phyloP scores from a whole-genome alignment of 177 flowering plant species.

The Tripterygium wilfordii region DNA sequence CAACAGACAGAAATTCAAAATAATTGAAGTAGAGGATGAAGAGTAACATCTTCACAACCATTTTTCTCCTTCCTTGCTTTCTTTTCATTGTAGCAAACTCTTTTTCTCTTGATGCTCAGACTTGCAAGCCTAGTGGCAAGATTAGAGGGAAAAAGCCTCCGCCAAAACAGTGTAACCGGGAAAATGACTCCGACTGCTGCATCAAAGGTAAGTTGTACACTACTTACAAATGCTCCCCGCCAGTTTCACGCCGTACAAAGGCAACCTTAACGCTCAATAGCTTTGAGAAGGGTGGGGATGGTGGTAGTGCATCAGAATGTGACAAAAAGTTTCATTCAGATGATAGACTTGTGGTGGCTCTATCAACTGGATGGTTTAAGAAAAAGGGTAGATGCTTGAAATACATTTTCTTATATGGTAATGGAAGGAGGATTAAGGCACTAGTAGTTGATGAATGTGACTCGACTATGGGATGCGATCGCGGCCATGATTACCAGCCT shows the following conservation, averaged over 20 bases:
- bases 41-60: neutral
- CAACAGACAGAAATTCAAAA: too few relatives aligned
- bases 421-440: constrained; percentile 24
- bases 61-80: neutral
- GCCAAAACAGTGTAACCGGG: constrained; percentile 16
- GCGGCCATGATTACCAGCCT: constrained; percentile 36
- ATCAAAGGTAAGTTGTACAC: constrained; percentile 18
- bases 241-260: constrained; percentile 12
- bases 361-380: constrained; percentile 27
- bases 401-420: constrained; percentile 15
- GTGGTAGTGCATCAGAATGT: constrained; percentile 18
- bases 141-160: constrained; percentile 26
- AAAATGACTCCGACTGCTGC: constrained; percentile 27
- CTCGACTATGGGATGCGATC: constrained; percentile 24
- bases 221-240: constrained; percentile 26
- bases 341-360: constrained; percentile 19
- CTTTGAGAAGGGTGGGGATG: constrained; percentile 16
- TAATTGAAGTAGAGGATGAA: too few relatives aligned
- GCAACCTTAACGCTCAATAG: constrained; percentile 20
- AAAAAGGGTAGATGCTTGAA: constrained; percentile 10
- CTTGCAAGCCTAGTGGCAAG: constrained; percentile 21
- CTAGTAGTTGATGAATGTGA: constrained; percentile 46
- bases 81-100: neutral
- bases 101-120: constrained; percentile 8
- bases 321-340: constrained; percentile 17